These are phyloP conservation scores for Elasticomyces elasticus DNA, from an alignment of 495 filamentous ascomycete species.

Conservation along the genomic window DNA sequence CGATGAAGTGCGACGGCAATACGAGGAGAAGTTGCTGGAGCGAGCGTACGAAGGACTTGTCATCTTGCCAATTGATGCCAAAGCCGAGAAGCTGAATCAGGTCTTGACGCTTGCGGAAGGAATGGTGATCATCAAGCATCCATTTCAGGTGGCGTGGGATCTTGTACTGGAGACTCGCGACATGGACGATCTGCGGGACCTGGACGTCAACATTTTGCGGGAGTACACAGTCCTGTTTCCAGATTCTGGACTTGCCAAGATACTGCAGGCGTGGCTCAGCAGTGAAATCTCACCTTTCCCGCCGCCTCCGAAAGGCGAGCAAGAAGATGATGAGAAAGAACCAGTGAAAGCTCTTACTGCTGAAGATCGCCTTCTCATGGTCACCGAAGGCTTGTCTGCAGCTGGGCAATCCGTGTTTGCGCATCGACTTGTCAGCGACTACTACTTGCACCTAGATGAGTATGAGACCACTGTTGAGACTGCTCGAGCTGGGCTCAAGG, in stretches of 20 bases:
- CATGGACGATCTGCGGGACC: constrained; percentile 55
- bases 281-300: constrained; percentile 81
- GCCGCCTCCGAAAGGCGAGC: constrained; percentile 30
- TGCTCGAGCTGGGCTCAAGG: constrained; percentile 57
- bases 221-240: constrained; percentile 81
- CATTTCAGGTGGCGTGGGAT: constrained; percentile 82
- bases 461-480: constrained; percentile 73
- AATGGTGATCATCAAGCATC: constrained; percentile 93
- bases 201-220: constrained; percentile 57
- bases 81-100: constrained; percentile 54
- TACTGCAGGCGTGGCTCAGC: constrained; percentile 67
- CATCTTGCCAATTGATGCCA: constrained; percentile 53
- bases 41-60: constrained; percentile 67
- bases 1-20: constrained; percentile 69
- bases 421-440: constrained; percentile 73
- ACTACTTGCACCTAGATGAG: constrained; percentile 78
- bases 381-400: constrained; percentile 71
- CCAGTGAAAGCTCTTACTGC: constrained; percentile 38
- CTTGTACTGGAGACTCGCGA: constrained; percentile 85
- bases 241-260: constrained; percentile 65
- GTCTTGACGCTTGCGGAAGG: constrained; percentile 68
- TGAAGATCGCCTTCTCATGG: constrained; percentile 66
- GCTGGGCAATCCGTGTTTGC: constrained; percentile 65
- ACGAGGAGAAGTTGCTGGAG: constrained; percentile 84
- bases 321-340: constrained; percentile 32